Conservation (phyloP, 352 stramenopile species). For the Globisporangium spiculum region DNA sequence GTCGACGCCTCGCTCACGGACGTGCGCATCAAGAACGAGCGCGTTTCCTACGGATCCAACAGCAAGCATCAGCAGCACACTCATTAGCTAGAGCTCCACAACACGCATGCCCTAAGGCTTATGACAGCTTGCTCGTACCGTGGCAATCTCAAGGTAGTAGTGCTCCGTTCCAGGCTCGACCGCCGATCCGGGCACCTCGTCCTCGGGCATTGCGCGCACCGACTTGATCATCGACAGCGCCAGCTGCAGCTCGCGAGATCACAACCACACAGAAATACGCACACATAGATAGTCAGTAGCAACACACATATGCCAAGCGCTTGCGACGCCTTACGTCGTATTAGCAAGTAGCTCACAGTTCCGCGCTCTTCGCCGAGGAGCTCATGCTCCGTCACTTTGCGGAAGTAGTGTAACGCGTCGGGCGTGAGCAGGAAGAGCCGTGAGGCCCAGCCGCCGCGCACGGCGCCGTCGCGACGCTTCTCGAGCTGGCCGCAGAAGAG, state of each 20-base stretch:
- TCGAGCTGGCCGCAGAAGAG: constrained; percentile 76
- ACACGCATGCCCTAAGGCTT: background rate
- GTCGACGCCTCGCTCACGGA: constrained; percentile 65
- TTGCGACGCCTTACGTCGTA: background rate
- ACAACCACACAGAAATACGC: background rate
- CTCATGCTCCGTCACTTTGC: constrained; percentile 65
- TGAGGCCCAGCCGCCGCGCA: constrained; percentile 69
- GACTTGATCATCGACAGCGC: constrained; percentile 58
- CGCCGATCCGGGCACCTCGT: constrained; percentile 47
- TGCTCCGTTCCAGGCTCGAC: constrained; percentile 62
- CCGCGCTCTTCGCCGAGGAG: constrained; percentile 78
- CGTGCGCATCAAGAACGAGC: constrained; percentile 75
- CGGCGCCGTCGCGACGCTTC: constrained; percentile 71
- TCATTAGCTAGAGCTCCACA: background rate
- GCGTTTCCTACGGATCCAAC: constrained; percentile 38
- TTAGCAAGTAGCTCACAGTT: constrained; percentile 28
- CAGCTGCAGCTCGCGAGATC: constrained; percentile 27
- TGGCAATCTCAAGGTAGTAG: constrained; percentile 82
- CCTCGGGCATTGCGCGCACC: constrained; percentile 75
- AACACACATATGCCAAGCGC: too few relatives aligned
- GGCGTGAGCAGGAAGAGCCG: constrained; percentile 82
- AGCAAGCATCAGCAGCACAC: background rate
- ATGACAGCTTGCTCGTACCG: constrained; percentile 26
- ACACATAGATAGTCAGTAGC: background rate
- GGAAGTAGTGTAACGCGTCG: constrained; percentile 80